Conservation (phyloP, 805 yeast genomes). For the Saturnispora dispora region DNA sequence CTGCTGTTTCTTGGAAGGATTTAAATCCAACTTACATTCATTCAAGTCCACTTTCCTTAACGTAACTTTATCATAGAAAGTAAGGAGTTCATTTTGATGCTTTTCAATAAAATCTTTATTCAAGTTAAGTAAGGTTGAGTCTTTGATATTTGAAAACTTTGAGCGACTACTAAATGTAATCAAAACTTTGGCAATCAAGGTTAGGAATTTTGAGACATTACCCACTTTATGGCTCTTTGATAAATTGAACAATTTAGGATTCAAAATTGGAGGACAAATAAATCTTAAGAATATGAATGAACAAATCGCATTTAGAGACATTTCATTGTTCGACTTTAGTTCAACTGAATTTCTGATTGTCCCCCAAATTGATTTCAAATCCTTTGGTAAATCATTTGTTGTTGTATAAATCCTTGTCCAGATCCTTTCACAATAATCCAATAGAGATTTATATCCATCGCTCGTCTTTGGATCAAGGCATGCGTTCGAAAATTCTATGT, state of each 20-base stretch:
- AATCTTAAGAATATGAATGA: slow-evolving; percentile 79
- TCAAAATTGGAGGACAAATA: slow-evolving; percentile 84
- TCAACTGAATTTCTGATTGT: slow-evolving; percentile 58
- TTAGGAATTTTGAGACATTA: slow-evolving; percentile 64
- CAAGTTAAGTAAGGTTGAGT: slow-evolving; percentile 65
- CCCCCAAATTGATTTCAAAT: slow-evolving; percentile 55
- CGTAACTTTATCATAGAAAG: slow-evolving; percentile 65
- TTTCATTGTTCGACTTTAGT: slow-evolving; percentile 38
- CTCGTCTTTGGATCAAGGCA: slow-evolving; percentile 61
- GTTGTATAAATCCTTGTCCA: slow-evolving; percentile 63
- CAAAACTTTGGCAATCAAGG: slow-evolving; percentile 70
- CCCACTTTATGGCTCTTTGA: slow-evolving; percentile 65
- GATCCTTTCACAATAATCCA: slow-evolving; percentile 37
- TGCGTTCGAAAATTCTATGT: slow-evolving; percentile 39
- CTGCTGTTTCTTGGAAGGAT: slow-evolving; percentile 45
- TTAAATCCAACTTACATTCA: slow-evolving; percentile 48
- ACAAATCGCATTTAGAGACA: slow-evolving; percentile 63
- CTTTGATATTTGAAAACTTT: slow-evolving; percentile 67
- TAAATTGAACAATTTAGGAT: slow-evolving; percentile 77
- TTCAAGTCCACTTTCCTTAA: slow-evolving; percentile 56
- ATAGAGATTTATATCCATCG: slow-evolving; percentile 27
- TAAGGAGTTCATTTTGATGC: slow-evolving; percentile 49
- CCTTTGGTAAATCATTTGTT: slow-evolving; percentile 64
- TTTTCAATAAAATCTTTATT: slow-evolving; percentile 53
- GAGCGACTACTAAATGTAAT: slow-evolving; percentile 74